Evolutionary conservation across 1,139 yeast species (phyloP).

Genomic region (Debaryomycetaceae sp.): DNA sequence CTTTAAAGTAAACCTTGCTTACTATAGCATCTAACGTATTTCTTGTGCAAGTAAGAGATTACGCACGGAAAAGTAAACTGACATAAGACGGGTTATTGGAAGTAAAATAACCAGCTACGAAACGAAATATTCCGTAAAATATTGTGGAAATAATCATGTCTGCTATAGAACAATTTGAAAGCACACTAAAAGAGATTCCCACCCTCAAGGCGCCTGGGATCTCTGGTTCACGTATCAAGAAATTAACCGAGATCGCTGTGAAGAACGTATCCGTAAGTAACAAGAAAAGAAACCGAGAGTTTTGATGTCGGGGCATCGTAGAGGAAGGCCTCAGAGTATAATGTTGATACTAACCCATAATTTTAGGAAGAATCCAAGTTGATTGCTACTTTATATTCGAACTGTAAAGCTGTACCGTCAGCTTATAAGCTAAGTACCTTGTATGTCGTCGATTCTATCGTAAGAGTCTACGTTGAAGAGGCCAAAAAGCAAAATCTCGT

Average conservation of each 20-base stretch:
- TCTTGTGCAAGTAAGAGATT: neutral
- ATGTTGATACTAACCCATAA: slow-evolving; percentile 3
- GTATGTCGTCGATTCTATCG: slow-evolving; percentile 89
- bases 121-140: neutral
- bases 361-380: slow-evolving; percentile 51
- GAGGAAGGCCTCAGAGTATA: neutral
- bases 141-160: slow-evolving; percentile 18
- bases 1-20: neutral
- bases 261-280: slow-evolving; percentile 41
- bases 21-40: neutral
- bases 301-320: neutral
- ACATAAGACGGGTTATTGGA: too few species aligned
- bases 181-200: slow-evolving; percentile 68
- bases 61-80: neutral
- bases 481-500: slow-evolving; percentile 53
- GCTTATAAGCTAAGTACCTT: slow-evolving; percentile 87
- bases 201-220: slow-evolving; percentile 87
- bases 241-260: slow-evolving; percentile 73
- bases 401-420: slow-evolving; percentile 71
- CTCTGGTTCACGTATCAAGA: slow-evolving; percentile 91
- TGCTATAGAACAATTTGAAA: slow-evolving; percentile 60
- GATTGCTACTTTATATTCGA: slow-evolving; percentile 57
- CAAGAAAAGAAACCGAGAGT: neutral
- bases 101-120: neutral
- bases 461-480: slow-evolving; percentile 79